Evolutionary conservation across 257 asterid genomes (phyloP), one percentile per base, ranked within the genome.

Genomic region (Petrea volubilis): DNA sequence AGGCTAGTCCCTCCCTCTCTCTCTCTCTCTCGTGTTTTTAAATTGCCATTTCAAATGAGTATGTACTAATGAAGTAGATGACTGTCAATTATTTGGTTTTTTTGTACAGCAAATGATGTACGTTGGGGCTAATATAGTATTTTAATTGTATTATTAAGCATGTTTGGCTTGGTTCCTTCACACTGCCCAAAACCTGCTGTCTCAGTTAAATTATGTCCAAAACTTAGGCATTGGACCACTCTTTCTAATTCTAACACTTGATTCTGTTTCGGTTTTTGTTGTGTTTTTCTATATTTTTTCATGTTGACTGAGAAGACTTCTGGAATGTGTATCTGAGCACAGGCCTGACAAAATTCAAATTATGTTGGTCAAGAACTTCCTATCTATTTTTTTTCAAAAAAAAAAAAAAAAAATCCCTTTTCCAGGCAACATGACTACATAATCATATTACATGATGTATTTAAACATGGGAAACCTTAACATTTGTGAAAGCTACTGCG

Each of bases 201-300:
- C 65, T 41, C 41, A 56, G 21, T 51, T 58, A 43, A 43, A 41
- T 33, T 72, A 70, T 50, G 70, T 23, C 36, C 41, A 29, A n/a
- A 60, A 46, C 43, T 58, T 57, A 56, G 62, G 61, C 17, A n/a
- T 68, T 47, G 81, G 81, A 64, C 77, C 81, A 77, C 70, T 55
- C 5, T 58, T 71, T 27, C 23, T 74, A 75, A 23, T 51, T 40
- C 67, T 34, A 53, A 46, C 25, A 40, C 52, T 55, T 44, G 60
- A 64, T 53, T 64, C 34, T 64, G 43, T 55, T 36, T 50, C 74
- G 24, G 55, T 53, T 67, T 69, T n/a, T 52, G 61, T 68, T 68
- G 40, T 68, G 36, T 56, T 27, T 31, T 43, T 51, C 38, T 41
- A 31, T n/a, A n/a, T n/a, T n/a, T 59, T 44, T 28, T 18, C 50